Percentiles rank a stretch among this genome's conserved stretches.
phyloP scores from a whole-genome alignment of 1,139 yeast genomes.

The Candida smagusa region DNA sequence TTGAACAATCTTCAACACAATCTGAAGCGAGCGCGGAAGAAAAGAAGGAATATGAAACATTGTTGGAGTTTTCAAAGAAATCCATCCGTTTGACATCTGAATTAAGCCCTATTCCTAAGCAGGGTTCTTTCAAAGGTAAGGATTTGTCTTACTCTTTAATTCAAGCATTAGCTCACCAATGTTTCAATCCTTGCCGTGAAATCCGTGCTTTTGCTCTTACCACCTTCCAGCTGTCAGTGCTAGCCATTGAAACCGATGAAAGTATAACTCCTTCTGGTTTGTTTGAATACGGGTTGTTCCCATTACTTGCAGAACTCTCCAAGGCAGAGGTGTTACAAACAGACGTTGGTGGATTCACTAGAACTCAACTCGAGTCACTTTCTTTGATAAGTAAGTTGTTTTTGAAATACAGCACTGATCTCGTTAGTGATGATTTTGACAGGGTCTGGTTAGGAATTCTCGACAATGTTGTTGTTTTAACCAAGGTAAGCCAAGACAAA shows the following conservation, averaged over 20 bases:
- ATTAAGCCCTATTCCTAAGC: constrained; percentile 33
- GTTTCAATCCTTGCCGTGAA: constrained; percentile 83
- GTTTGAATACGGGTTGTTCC: constrained; percentile 72
- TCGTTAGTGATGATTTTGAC: constrained; percentile 22
- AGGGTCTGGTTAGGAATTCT: constrained; percentile 37
- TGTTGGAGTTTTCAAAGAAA: constrained; percentile 56
- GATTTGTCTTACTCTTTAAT: constrained; percentile 56
- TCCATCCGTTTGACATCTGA: constrained; percentile 62
- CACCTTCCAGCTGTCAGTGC: constrained; percentile 46
- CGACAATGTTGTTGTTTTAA: constrained; percentile 28
- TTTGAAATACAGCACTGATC: constrained; percentile 42
- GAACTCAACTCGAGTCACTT: constrained; percentile 65
- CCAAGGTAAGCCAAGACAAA: constrained; percentile 24
- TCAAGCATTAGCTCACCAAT: constrained; percentile 83
- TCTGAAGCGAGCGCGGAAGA: constrained; percentile 34
- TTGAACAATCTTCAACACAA: constrained; percentile 45
- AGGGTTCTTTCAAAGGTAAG: constrained; percentile 24
- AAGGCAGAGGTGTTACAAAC: constrained; percentile 66
- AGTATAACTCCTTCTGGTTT: constrained; percentile 49
- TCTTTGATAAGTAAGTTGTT: constrained; percentile 69
- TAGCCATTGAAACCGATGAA: constrained; percentile 32
- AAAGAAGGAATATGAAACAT: constrained; percentile 41
- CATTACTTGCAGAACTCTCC: constrained; percentile 63
- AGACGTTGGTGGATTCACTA: constrained; percentile 60
- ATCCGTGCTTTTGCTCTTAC: constrained; percentile 63